Percentiles rank a stretch among this genome's conserved stretches.
phyloP scores from a whole-genome alignment of 1,284 basidiomycete species.

The Rhizoctonia solani region DNA sequence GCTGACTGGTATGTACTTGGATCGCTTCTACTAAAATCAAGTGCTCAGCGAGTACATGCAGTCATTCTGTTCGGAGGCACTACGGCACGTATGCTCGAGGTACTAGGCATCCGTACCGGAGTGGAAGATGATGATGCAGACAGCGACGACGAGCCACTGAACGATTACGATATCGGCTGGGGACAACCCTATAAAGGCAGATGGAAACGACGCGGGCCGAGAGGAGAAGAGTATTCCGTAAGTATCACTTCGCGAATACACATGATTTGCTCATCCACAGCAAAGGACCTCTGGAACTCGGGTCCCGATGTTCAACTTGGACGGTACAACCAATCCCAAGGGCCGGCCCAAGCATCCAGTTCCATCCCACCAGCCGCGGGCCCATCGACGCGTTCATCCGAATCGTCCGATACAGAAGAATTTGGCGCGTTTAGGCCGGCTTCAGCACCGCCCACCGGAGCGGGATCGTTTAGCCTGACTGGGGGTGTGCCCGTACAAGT shows the following conservation, averaged over 20 bases:
- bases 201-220: constrained; percentile 4
- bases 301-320: constrained; percentile 5
- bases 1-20: constrained; percentile 56
- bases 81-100: constrained; percentile 94
- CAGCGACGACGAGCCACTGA: constrained; percentile 64
- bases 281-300: constrained; percentile 17
- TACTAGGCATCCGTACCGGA: constrained; percentile 94
- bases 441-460: constrained; percentile 41
- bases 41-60: background rate
- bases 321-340: background rate
- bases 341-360: too few relatives aligned
- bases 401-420: constrained; percentile 47
- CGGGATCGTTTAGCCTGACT: constrained; percentile 30
- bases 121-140: constrained; percentile 89
- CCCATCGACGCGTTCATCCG: constrained; percentile 65
- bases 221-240: constrained; percentile 22
- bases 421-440: constrained; percentile 39
- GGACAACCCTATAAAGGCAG: background rate
- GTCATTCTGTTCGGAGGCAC: constrained; percentile 97
- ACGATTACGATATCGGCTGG: constrained; percentile 30
- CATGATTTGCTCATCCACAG: background rate
- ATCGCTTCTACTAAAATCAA: background rate
- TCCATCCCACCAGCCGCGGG: too few relatives aligned
- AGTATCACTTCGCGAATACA: background rate
- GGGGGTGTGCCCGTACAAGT: constrained; percentile 60